These are phyloP conservation scores for Cucurbita pepo DNA, from an alignment of 306 rosid genomes.

Conservation along the genomic window DNA sequence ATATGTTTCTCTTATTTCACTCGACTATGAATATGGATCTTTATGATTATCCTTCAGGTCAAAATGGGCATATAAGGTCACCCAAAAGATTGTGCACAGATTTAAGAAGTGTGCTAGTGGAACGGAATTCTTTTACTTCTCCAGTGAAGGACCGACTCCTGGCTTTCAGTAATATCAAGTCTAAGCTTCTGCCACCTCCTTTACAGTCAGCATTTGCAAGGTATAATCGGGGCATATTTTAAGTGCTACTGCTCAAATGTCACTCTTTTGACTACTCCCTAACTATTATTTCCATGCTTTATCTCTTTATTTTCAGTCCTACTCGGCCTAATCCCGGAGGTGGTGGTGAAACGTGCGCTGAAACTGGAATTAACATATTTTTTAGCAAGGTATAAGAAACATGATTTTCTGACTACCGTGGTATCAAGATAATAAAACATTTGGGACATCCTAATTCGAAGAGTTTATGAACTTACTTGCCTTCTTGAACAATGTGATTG, in stretches of 20 bases:
- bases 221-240: slow-evolving; percentile 18
- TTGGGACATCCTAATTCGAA: not conserved
- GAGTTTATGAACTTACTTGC: not conserved
- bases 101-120: slow-evolving; percentile 46
- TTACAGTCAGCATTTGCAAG: slow-evolving; percentile 97
- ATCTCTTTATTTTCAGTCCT: slow-evolving; percentile 47
- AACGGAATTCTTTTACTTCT: slow-evolving; percentile 71
- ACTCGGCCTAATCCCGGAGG: slow-evolving; percentile 97
- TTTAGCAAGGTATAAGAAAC: slow-evolving; percentile 61
- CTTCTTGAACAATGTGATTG: not conserved
- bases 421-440: not conserved
- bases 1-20: not conserved
- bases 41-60: slow-evolving; percentile 39
- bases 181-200: slow-evolving; percentile 76
- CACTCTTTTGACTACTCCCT: not conserved
- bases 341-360: slow-evolving; percentile 98
- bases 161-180: slow-evolving; percentile 47
- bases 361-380: slow-evolving; percentile 80
- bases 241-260: not conserved
- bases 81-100: slow-evolving; percentile 70
- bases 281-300: not conserved
- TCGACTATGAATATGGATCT: not conserved
- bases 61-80: slow-evolving; percentile 70
- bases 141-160: slow-evolving; percentile 83
- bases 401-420: not conserved